Percentiles rank a stretch among this genome's conserved stretches.
These are phyloP conservation scores for Ambrosiella cleistominuta DNA, from an alignment of 2,329 filamentous ascomycete genomes.

Conservation along the genomic window DNA sequence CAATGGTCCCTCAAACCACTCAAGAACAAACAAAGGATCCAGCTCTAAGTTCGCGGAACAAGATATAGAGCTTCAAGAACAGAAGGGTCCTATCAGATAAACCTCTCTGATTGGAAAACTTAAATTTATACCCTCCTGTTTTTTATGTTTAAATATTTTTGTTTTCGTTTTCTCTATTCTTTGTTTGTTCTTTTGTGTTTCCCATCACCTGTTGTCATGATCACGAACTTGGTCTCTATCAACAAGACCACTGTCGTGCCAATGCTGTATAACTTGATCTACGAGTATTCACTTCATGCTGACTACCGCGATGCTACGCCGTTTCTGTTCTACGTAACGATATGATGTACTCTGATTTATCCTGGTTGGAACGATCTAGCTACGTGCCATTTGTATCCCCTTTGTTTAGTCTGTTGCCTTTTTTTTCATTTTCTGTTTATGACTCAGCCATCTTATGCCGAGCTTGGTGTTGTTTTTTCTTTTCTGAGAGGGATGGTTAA, in stretches of 20 bases:
- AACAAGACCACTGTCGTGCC: background rate
- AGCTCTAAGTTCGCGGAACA: conserved; percentile 17
- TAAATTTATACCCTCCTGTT: background rate
- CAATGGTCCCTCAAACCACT: conserved; percentile 13
- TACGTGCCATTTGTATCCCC: background rate
- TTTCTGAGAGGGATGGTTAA: background rate
- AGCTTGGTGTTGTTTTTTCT: background rate
- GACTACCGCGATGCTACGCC: background rate
- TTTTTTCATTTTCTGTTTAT: background rate
- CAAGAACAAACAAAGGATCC: background rate
- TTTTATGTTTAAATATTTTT: conserved; percentile 7
- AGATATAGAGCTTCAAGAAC: conserved; percentile 34
- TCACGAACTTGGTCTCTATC: too few species aligned
- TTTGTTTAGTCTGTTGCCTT: conserved; percentile 2
- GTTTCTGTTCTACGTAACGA: background rate
- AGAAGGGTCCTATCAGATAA: conserved; percentile 20
- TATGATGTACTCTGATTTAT: background rate
- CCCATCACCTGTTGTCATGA: background rate
- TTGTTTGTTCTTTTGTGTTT: conserved; percentile 1
- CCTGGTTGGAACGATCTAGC: background rate
- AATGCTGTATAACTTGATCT: background rate
- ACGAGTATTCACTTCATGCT: background rate
- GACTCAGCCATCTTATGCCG: background rate
- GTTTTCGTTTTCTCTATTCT: conserved; percentile 6
- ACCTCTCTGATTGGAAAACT: background rate